Evolutionary conservation across 108 stramenopile genomes (phyloP).

Genomic region (Skeletonema potamos): DNA sequence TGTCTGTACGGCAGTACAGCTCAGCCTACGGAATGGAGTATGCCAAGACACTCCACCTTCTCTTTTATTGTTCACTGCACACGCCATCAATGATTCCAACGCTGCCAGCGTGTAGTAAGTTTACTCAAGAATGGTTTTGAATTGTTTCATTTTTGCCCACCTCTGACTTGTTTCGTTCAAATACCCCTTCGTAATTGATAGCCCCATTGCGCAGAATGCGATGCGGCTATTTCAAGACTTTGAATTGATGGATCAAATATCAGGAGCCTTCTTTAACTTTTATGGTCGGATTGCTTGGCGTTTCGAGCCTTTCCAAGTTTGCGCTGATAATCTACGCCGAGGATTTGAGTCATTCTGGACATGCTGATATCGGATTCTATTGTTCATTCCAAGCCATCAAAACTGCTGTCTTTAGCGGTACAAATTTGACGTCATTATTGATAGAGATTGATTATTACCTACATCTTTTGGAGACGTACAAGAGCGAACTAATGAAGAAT

Average conservation of each 20-base stretch:
- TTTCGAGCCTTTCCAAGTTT: background rate
- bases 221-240: background rate
- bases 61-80: background rate
- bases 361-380: background rate
- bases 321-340: background rate
- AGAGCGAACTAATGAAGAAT: background rate
- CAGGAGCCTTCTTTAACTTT: background rate
- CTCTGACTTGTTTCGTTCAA: too few relatives aligned
- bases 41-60: background rate
- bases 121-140: too few relatives aligned
- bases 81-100: background rate
- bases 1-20: background rate
- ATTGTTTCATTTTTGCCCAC: too few relatives aligned
- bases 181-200: background rate
- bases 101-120: background rate
- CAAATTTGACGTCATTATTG: conserved; percentile 9
- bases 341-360: background rate
- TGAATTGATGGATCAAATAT: background rate
- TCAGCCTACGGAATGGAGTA: background rate
- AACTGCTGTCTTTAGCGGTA: conserved; percentile 7
- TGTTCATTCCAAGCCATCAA: background rate
- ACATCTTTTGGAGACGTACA: conserved; percentile 3
- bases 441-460: conserved; percentile 27
- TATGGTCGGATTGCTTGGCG: background rate
- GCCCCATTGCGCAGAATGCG: background rate